Evolutionary conservation across 768 basidiomycete genomes (phyloP).

Genomic region (Ramaria rubella): DNA sequence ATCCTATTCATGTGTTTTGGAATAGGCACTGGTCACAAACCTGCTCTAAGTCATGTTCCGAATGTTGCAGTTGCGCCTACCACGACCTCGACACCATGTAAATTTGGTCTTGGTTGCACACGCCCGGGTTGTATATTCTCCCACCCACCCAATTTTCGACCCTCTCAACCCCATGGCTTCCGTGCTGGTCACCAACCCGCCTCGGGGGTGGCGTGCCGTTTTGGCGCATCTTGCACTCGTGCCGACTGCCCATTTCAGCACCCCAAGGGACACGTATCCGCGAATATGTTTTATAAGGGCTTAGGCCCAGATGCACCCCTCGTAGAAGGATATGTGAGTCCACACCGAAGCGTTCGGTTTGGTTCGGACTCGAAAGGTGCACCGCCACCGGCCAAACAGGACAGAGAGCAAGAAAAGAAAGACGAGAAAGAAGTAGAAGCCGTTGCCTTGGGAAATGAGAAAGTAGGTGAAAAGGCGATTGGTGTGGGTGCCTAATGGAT

Average conservation of each 20-base stretch:
- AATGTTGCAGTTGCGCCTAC: slow-evolving; percentile 13
- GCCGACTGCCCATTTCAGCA: slow-evolving; percentile 87
- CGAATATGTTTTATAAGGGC: slow-evolving; percentile 75
- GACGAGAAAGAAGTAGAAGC: slow-evolving; percentile 4
- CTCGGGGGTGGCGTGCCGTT: slow-evolving; percentile 48
- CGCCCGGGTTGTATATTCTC: slow-evolving; percentile 59
- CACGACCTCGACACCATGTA: slow-evolving; percentile 39
- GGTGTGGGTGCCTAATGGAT: slow-evolving; percentile 4
- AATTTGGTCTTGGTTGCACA: slow-evolving; percentile 67
- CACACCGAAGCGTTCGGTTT: slow-evolving; percentile 65
- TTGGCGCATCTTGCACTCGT: slow-evolving; percentile 80
- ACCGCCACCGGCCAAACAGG: neutral
- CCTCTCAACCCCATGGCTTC: slow-evolving; percentile 16
- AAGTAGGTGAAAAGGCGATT: slow-evolving; percentile 25
- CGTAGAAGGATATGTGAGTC: slow-evolving; percentile 50
- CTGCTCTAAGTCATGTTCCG: slow-evolving; percentile 30
- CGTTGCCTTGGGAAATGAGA: slow-evolving; percentile 23
- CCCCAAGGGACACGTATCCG: slow-evolving; percentile 78
- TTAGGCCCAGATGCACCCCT: slow-evolving; percentile 53
- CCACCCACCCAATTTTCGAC: slow-evolving; percentile 46
- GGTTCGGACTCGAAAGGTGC: slow-evolving; percentile 10
- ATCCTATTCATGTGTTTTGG: slow-evolving; percentile 13
- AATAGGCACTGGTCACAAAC: slow-evolving; percentile 1
- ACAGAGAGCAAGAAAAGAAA: slow-evolving; percentile 1
- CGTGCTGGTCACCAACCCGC: neutral